Conservation (phyloP, 352 stramenopile species). For the Globisporangium spinosum region DNA sequence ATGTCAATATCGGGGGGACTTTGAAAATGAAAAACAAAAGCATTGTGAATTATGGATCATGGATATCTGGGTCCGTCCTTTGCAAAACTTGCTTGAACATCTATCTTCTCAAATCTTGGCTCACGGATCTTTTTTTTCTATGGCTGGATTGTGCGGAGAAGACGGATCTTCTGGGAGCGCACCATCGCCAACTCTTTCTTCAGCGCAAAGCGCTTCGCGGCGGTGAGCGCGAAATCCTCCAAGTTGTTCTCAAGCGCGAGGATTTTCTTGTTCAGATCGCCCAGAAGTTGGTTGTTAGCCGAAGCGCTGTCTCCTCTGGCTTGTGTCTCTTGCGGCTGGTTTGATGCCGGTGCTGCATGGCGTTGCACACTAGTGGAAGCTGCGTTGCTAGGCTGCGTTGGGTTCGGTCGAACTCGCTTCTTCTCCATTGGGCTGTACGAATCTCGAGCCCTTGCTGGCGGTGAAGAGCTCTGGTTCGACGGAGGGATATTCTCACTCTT, state of each 20-base stretch:
- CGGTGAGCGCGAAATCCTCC: slow-evolving; percentile 65
- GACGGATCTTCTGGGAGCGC: slow-evolving; percentile 60
- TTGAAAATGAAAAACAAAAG: background rate
- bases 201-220: slow-evolving; percentile 61
- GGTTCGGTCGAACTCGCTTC: slow-evolving; percentile 30
- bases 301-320: background rate
- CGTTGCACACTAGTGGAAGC: background rate
- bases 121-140: background rate
- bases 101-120: background rate
- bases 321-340: slow-evolving; percentile 1
- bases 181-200: slow-evolving; percentile 83
- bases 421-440: slow-evolving; percentile 20
- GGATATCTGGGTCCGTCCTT: background rate
- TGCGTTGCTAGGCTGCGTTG: slow-evolving; percentile 15
- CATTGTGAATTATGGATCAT: background rate
- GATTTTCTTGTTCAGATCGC: slow-evolving; percentile 43
- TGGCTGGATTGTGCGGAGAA: slow-evolving; percentile 38
- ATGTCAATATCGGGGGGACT: background rate
- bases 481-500: slow-evolving; percentile 17
- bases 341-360: background rate
- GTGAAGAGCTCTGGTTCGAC: slow-evolving; percentile 18
- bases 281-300: slow-evolving; percentile 25
- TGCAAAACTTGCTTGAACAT: background rate
- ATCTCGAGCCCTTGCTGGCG: background rate
- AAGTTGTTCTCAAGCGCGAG: slow-evolving; percentile 45